Percentiles rank a stretch among this genome's conserved stretches.
These are phyloP conservation scores for Lachnellula cervina DNA, from an alignment of 2,329 filamentous ascomycete genomes.

Conservation along the genomic window DNA sequence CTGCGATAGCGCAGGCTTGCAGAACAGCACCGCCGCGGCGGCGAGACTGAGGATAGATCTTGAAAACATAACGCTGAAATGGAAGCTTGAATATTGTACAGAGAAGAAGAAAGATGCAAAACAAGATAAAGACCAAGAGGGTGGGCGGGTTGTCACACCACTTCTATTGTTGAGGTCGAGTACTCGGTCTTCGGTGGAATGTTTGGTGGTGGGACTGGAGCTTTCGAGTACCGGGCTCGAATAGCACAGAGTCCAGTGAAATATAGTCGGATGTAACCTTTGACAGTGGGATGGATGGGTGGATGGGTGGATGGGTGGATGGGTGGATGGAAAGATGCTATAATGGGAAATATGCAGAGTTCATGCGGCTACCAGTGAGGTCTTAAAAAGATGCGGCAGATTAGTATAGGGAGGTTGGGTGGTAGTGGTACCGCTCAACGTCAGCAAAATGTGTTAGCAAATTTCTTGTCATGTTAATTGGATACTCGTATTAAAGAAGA, in stretches of 20 bases:
- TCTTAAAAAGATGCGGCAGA: constrained; percentile 18
- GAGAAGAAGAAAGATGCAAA: constrained; percentile 10
- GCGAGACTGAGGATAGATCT: constrained; percentile 18
- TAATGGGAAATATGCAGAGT: constrained; percentile 3
- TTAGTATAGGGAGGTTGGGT: constrained; percentile 3
- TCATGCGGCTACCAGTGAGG: constrained; percentile 15
- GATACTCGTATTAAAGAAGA: constrained; percentile 5
- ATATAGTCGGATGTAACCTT: not conserved
- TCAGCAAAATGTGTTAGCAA: constrained; percentile 1
- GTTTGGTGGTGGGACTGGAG: not conserved
- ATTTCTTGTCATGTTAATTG: not conserved
- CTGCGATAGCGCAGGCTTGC: constrained; percentile 36
- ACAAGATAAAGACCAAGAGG: not conserved
- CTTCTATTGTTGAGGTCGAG: not conserved
- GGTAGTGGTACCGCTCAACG: not conserved
- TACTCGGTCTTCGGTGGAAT: not conserved
- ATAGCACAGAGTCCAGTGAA: not conserved
- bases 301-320: not conserved
- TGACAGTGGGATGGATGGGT: not conserved
- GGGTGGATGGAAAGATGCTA: not conserved
- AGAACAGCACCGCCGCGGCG: constrained; percentile 16
- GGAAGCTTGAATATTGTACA: constrained; percentile 13
- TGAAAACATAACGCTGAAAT: constrained; percentile 24
- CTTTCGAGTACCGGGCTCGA: not conserved
- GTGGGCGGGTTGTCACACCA: constrained; percentile 1